phyloP scores from a whole-genome alignment of 2,329 filamentous ascomycete species.

The Kalmusia sp. region DNA sequence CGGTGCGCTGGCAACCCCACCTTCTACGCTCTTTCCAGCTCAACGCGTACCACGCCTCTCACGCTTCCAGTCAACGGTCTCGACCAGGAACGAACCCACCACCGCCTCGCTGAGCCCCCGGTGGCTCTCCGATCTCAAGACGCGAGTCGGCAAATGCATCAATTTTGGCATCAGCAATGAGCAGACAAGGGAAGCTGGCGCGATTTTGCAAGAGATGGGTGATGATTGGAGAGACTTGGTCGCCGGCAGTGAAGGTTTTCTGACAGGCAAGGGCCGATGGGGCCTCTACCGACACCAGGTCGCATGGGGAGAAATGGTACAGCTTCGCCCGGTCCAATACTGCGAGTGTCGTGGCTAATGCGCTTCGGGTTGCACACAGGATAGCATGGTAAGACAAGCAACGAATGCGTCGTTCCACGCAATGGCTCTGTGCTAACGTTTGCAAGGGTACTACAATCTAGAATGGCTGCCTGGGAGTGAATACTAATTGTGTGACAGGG shows the following conservation, averaged over 20 bases:
- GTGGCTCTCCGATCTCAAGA: constrained; percentile 74
- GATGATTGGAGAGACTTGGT: constrained; percentile 74
- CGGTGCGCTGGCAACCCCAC: constrained; percentile 18
- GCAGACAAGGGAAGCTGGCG: constrained; percentile 65
- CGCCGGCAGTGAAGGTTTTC: constrained; percentile 77
- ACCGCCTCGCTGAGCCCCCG: constrained; percentile 55
- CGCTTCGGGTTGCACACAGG: constrained; percentile 40
- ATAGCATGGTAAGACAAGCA: constrained; percentile 60
- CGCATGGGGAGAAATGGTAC: constrained; percentile 86
- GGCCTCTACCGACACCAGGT: constrained; percentile 72
- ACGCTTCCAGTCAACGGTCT: constrained; percentile 19
- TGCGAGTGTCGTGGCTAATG: constrained; percentile 29
- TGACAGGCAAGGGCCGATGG: constrained; percentile 67
- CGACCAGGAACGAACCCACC: constrained; percentile 21
- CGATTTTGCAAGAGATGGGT: constrained; percentile 66
- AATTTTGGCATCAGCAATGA: constrained; percentile 70
- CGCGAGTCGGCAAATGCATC: constrained; percentile 75
- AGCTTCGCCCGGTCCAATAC: constrained; percentile 27
- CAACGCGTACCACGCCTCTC: constrained; percentile 13
- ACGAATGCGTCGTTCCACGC: constrained; percentile 17
- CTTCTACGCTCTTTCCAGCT: constrained; percentile 3
- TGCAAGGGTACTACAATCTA: constrained; percentile 19
- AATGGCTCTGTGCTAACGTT: constrained; percentile 21
- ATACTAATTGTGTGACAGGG: constrained; percentile 52
- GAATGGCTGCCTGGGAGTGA: constrained; percentile 11